phyloP scores from a whole-genome alignment of 768 basidiomycete genomes.

The Mycena crocata region DNA sequence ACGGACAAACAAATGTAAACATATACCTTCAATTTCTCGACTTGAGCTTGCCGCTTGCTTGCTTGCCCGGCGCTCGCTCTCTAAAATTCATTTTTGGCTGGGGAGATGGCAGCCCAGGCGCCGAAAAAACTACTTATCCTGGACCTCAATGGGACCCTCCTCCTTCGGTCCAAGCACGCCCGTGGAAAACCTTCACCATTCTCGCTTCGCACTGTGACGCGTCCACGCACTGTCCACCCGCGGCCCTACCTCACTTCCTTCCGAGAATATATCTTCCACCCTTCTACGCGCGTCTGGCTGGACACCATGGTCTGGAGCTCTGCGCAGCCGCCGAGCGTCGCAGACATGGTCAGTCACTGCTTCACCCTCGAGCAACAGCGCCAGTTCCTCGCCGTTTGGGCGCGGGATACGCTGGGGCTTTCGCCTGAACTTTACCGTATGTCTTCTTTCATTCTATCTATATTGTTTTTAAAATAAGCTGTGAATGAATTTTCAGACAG shows the following conservation, averaged over 20 bases:
- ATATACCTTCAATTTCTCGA: no score
- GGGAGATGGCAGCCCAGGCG: not conserved
- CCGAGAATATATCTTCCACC: constrained; percentile 70
- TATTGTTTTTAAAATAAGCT: not conserved
- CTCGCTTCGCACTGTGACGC: not conserved
- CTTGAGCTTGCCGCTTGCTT: no score
- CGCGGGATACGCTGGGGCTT: constrained; percentile 82
- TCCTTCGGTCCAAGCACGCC: constrained; percentile 64
- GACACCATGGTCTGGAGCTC: constrained; percentile 93
- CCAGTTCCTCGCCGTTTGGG: constrained; percentile 77
- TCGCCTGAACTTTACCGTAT: constrained; percentile 70
- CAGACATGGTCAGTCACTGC: constrained; percentile 75
- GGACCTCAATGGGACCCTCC: constrained; percentile 81
- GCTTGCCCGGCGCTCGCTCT: not conserved
- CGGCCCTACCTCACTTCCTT: constrained; percentile 78
- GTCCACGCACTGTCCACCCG: constrained; percentile 55
- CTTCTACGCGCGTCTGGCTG: constrained; percentile 71
- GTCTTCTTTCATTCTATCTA: constrained; percentile 48
- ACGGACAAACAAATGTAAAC: no score
- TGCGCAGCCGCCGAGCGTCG: constrained; percentile 83
- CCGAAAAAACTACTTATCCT: constrained; percentile 77
- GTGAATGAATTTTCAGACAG: constrained; percentile 42
- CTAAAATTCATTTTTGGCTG: not conserved
- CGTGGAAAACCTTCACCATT: constrained; percentile 22
- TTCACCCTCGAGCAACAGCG: constrained; percentile 60